Evolutionary conservation across 805 yeast species (phyloP).

Genomic region (Teunomyces aglyptinius): DNA sequence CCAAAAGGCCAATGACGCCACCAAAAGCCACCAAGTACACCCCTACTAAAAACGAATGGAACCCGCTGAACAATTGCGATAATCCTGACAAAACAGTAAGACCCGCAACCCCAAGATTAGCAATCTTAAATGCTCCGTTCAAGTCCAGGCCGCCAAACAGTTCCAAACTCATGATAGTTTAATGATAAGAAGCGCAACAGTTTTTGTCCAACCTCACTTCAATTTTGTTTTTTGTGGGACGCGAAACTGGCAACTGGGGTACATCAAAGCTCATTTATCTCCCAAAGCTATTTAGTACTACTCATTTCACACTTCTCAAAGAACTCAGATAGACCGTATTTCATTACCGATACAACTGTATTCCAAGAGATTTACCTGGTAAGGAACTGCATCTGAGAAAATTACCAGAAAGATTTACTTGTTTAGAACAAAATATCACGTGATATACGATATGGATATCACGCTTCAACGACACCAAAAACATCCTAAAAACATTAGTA

Average conservation of each 20-base stretch:
- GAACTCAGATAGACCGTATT: too few species aligned
- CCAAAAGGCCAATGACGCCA: conserved; percentile 49
- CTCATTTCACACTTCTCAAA: too few species aligned
- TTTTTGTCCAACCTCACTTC: background rate
- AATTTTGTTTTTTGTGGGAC: background rate
- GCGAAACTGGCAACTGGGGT: background rate
- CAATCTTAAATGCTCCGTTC: conserved; percentile 45
- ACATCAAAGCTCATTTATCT: background rate
- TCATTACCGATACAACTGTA: too few species aligned
- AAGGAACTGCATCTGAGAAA: too few species aligned
- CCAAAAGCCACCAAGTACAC: conserved; percentile 59
- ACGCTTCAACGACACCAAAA: conserved; percentile 9
- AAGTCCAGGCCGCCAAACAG: conserved; percentile 42
- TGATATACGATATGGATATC: conserved; percentile 22
- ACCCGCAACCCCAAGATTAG: conserved; percentile 56
- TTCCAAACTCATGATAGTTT: conserved; percentile 42
- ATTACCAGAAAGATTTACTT: too few species aligned
- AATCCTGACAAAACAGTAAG: conserved; percentile 50
- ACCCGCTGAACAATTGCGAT: conserved; percentile 49
- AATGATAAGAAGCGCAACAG: background rate
- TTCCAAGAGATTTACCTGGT: too few species aligned
- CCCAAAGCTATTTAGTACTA: too few species aligned
- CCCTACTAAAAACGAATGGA: conserved; percentile 55
- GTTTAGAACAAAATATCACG: conserved; percentile 9
- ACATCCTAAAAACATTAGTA: background rate